Evolutionary conservation across 2,329 filamentous ascomycete species (phyloP).

Genomic region (Ascochyta fabae): DNA sequence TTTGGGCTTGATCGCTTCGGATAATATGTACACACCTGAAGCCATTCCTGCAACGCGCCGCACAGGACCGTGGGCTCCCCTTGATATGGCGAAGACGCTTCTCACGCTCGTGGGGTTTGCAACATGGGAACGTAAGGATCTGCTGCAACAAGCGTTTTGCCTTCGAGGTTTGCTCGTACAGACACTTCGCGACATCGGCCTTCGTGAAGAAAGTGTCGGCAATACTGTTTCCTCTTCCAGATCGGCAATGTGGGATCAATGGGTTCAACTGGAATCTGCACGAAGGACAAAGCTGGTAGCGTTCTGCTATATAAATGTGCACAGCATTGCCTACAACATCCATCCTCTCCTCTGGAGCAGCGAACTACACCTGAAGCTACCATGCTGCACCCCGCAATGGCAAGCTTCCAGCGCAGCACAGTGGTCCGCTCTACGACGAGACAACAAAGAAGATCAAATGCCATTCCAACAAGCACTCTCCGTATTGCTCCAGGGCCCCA

Average conservation of each 20-base stretch:
- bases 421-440: conserved; percentile 33
- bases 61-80: conserved; percentile 34
- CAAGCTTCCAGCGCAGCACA: conserved; percentile 35
- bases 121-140: conserved; percentile 41
- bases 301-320: conserved; percentile 44
- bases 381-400: conserved; percentile 37
- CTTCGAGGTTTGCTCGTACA: conserved; percentile 37
- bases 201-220: conserved; percentile 26
- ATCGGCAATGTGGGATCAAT: conserved; percentile 38
- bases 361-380: conserved; percentile 36
- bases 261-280: conserved; percentile 37
- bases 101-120: conserved; percentile 41
- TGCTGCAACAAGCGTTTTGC: conserved; percentile 41
- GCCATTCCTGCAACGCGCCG: conserved; percentile 13
- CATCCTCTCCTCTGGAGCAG: conserved; percentile 40
- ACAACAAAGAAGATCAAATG: conserved; percentile 36
- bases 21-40: conserved; percentile 18
- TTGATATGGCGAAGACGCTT: conserved; percentile 39
- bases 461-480: conserved; percentile 37
- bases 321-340: conserved; percentile 42
- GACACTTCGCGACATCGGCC: conserved; percentile 36
- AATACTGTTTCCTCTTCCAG: conserved; percentile 22
- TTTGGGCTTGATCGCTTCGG: conserved; percentile 27
- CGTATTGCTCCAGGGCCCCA: conserved; percentile 29
- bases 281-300: conserved; percentile 42